These are phyloP conservation scores for Diophrys appendiculata DNA, from an alignment of 73 alveolate genomes.

Conservation along the genomic window DNA sequence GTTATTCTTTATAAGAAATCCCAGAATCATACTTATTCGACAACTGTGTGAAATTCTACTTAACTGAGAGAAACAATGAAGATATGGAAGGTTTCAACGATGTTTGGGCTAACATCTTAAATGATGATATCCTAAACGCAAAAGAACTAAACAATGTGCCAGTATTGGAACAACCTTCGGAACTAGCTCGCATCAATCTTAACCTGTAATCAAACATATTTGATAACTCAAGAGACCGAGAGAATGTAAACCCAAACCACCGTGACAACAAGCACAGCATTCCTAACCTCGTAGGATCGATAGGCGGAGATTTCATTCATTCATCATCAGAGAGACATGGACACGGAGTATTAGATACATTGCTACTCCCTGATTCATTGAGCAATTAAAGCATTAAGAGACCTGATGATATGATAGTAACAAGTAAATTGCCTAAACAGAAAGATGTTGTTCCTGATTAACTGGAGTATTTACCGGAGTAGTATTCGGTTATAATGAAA, in stretches of 20 bases:
- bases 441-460: not conserved
- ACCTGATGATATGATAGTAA: not conserved
- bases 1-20: slow-evolving; percentile 60
- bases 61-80: slow-evolving; percentile 62
- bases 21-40: slow-evolving; percentile 66
- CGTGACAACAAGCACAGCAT: too few species aligned
- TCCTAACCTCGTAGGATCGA: not conserved
- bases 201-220: slow-evolving; percentile 44
- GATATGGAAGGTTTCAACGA: slow-evolving; percentile 62
- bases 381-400: not conserved
- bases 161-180: slow-evolving; percentile 62
- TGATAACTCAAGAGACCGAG: slow-evolving; percentile 47
- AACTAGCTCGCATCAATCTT: slow-evolving; percentile 37
- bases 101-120: slow-evolving; percentile 52
- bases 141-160: slow-evolving; percentile 50
- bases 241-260: not conserved
- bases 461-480: not conserved
- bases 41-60: slow-evolving; percentile 63
- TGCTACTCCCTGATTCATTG: not conserved
- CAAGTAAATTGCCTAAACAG: not conserved
- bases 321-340: not conserved
- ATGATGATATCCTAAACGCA: slow-evolving; percentile 49
- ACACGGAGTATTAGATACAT: not conserved
- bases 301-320: not conserved
- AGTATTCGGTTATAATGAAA: not conserved